Conservation (phyloP, 768 basidiomycete genomes). For the Boletus fagicola region DNA sequence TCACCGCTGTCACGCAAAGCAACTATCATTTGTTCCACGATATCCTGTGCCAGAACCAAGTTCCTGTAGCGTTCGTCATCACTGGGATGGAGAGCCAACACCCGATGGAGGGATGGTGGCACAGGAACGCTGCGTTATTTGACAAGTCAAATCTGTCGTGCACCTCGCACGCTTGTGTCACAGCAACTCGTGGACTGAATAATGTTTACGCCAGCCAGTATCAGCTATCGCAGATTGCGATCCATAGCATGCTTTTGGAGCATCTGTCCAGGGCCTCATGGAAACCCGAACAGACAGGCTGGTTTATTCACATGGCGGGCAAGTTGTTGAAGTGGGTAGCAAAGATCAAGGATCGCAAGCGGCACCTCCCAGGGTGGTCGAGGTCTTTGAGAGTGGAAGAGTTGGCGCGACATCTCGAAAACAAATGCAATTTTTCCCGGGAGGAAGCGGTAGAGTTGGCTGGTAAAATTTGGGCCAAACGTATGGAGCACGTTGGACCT, state of each 20-base stretch:
- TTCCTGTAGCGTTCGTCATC: conserved; percentile 32
- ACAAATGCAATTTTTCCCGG: conserved; percentile 11
- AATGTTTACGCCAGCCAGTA: conserved; percentile 30
- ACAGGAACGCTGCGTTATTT: conserved; percentile 32
- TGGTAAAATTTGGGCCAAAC: conserved; percentile 17
- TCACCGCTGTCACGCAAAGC: conserved; percentile 19
- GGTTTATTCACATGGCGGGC: conserved; percentile 24
- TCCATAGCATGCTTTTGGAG: conserved; percentile 20
- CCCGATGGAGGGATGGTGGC: conserved; percentile 35
- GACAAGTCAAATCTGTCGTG: conserved; percentile 14
- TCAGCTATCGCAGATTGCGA: conserved; percentile 28
- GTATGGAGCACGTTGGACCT: conserved; percentile 1
- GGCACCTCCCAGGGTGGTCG: neutral
- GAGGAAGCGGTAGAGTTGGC: conserved; percentile 20
- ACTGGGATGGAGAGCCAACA: conserved; percentile 32
- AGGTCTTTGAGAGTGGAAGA: conserved; percentile 16
- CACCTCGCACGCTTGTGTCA: conserved; percentile 40
- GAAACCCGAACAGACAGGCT: conserved; percentile 16
- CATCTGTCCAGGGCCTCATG: conserved; percentile 22
- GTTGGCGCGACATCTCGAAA: conserved; percentile 14
- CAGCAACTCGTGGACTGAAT: conserved; percentile 28
- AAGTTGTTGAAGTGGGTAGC: conserved; percentile 21
- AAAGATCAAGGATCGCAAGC: conserved; percentile 6
- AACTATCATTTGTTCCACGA: conserved; percentile 32
- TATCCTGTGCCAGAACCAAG: conserved; percentile 29